Evolutionary conservation across 441 rosid genomes (phyloP), one percentile per base, ranked within the genome.

Genomic region (Kokia cookei): DNA sequence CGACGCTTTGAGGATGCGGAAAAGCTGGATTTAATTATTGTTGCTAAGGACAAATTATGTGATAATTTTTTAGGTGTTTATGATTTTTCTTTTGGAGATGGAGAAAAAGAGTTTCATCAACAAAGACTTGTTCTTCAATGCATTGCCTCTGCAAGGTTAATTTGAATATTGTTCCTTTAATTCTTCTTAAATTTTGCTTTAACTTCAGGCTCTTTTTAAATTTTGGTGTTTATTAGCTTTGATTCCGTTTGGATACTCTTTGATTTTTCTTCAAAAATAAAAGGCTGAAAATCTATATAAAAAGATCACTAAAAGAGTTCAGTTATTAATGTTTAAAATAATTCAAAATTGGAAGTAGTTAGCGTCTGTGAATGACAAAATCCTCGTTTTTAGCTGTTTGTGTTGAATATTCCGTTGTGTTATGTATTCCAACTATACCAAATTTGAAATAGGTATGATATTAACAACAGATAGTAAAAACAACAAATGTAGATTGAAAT

Each of bases 41-140:
- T 82, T 26, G 96, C 94, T 1, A 83, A 73, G 47, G 87, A 89
- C 82, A 87, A 83, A 75, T 84, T 92, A 37, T 78, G 91, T 45
- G 94, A 88, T 65, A 85, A 82, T 81, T 94, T 87, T 77, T 87
- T 86, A 32, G 98, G 98, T 62, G 82, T 94, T 74, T 89, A 94
- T 73, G 55, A 26, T 47, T 66, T 66, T 22, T 47, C 55, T 24
- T 47, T 66, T 12, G 70, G 57, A 66, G 55, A 12, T 66, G 96
- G 89, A 15, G 81, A 82, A 63, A 81, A 47, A 50, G 60, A 88
- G 62, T 86, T 65, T 66, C 81, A 3, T 66, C 67, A 48, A 55
- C 90, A 91, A 68, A 93, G 90, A 29, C 84, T 77, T 9, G 84
- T 82, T 69, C 98, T 94, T 47, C 90, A 90, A 77, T 91, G 94